These are phyloP conservation scores for Curvularia eragrostidis DNA, from an alignment of 2,329 filamentous ascomycete genomes.

Conservation along the genomic window DNA sequence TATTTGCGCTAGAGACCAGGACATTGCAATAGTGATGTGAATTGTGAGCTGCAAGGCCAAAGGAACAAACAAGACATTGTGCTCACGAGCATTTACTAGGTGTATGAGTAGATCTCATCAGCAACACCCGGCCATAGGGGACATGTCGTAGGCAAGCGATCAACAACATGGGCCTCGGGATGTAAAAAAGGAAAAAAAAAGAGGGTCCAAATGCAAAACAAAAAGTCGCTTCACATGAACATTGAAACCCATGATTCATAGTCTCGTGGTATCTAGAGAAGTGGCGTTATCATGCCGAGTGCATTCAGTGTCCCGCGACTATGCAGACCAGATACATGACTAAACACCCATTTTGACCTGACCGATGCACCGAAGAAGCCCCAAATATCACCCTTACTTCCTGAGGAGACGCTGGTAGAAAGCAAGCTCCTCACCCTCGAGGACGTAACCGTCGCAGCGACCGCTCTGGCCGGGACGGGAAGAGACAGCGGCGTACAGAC, in stretches of 20 bases:
- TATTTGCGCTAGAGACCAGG: neutral
- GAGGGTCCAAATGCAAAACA: neutral
- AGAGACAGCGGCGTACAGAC: conserved; percentile 90
- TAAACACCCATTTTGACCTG: conserved; percentile 52
- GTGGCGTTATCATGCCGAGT: conserved; percentile 46
- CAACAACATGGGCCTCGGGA: neutral
- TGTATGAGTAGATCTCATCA: neutral
- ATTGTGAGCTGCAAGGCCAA: neutral
- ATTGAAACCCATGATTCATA: conserved; percentile 47
- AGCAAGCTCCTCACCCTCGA: conserved; percentile 98
- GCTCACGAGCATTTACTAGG: neutral
- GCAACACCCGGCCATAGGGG: neutral
- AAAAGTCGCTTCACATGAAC: conserved; percentile 31
- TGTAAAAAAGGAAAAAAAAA: neutral
- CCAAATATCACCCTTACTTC: conserved; percentile 72
- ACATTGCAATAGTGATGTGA: neutral
- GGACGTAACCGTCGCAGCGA: conserved; percentile 94
- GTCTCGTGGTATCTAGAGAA: conserved; percentile 51
- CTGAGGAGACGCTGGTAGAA: conserved; percentile 99
- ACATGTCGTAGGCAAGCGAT: neutral
- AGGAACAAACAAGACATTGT: neutral
- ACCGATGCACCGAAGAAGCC: conserved; percentile 51
- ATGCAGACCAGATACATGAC: conserved; percentile 52
- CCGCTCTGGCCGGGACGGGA: conserved; percentile 96
- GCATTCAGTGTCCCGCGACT: conserved; percentile 48